Conservation (phyloP, 2,329 filamentous ascomycete species). For the Ceratocystis papillata region DNA sequence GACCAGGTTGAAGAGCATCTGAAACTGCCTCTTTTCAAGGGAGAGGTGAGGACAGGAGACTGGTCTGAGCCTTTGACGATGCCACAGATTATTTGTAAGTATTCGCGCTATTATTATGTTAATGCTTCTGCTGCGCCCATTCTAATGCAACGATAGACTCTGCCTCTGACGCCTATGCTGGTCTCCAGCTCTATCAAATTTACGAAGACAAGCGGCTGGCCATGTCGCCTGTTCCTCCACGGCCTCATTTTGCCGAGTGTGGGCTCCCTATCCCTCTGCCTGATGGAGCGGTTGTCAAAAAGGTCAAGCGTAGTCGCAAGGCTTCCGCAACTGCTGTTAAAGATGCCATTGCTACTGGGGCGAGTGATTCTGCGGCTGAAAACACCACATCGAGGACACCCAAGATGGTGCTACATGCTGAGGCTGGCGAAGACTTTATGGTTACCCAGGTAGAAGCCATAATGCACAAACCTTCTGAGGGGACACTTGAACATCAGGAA, state of each 20-base stretch:
- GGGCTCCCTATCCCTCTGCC: slow-evolving; percentile 51
- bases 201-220: slow-evolving; percentile 57
- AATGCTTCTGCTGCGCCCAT: neutral
- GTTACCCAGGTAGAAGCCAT: slow-evolving; percentile 15
- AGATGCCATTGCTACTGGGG: neutral
- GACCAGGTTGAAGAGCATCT: slow-evolving; percentile 61
- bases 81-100: slow-evolving; percentile 60
- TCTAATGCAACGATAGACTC: slow-evolving; percentile 43
- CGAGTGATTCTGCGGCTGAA: neutral
- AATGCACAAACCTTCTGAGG: neutral
- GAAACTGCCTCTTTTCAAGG: slow-evolving; percentile 66
- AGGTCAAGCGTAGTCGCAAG: slow-evolving; percentile 23
- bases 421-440: neutral
- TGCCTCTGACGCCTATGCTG: slow-evolving; percentile 74
- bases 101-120: neutral
- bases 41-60: slow-evolving; percentile 58
- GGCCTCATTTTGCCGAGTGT: slow-evolving; percentile 58
- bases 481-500: neutral
- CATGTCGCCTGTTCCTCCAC: slow-evolving; percentile 59
- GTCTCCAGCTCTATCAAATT: slow-evolving; percentile 58
- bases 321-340: neutral
- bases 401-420: neutral
- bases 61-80: slow-evolving; percentile 56
- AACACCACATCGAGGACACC: neutral
- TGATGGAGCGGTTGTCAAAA: slow-evolving; percentile 33